Conservation (phyloP, 495 filamentous ascomycete species). For the Penicillium nucicola region DNA sequence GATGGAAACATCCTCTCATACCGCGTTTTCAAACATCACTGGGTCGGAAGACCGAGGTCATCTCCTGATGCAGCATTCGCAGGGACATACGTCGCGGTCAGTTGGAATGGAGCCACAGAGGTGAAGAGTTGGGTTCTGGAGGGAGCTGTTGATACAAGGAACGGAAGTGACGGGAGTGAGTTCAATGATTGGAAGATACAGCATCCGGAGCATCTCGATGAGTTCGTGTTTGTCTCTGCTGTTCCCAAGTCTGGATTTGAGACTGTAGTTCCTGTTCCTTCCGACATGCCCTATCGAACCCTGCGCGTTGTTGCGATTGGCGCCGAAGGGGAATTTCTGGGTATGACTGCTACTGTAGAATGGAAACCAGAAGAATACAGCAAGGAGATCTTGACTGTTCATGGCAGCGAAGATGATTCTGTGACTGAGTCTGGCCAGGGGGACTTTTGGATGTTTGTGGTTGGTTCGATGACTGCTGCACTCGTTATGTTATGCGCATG, state of each 20-base stretch:
- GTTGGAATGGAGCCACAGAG: slow-evolving; percentile 45
- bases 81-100: slow-evolving; percentile 23
- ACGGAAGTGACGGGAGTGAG: slow-evolving; percentile 8
- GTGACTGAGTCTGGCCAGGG: neutral
- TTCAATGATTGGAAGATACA: neutral
- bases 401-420: neutral
- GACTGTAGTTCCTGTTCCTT: slow-evolving; percentile 24
- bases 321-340: slow-evolving; percentile 1
- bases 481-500: slow-evolving; percentile 5
- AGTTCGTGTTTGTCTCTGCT: slow-evolving; percentile 22
- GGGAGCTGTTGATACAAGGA: slow-evolving; percentile 8
- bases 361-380: slow-evolving; percentile 15
- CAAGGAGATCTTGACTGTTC: slow-evolving; percentile 2
- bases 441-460: neutral
- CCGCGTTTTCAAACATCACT: slow-evolving; percentile 34
- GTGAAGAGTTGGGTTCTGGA: slow-evolving; percentile 35
- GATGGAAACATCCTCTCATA: slow-evolving; percentile 30
- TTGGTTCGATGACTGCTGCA: slow-evolving; percentile 11
- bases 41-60: slow-evolving; percentile 31
- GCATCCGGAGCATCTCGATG: neutral
- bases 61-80: slow-evolving; percentile 27
- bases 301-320: slow-evolving; percentile 16
- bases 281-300: slow-evolving; percentile 2
- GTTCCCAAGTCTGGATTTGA: slow-evolving; percentile 33
- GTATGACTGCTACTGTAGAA: neutral